Percentiles rank a stretch among this genome's conserved stretches.
phyloP scores from a whole-genome alignment of 306 rosid genomes.

The Carpinus fangiana region DNA sequence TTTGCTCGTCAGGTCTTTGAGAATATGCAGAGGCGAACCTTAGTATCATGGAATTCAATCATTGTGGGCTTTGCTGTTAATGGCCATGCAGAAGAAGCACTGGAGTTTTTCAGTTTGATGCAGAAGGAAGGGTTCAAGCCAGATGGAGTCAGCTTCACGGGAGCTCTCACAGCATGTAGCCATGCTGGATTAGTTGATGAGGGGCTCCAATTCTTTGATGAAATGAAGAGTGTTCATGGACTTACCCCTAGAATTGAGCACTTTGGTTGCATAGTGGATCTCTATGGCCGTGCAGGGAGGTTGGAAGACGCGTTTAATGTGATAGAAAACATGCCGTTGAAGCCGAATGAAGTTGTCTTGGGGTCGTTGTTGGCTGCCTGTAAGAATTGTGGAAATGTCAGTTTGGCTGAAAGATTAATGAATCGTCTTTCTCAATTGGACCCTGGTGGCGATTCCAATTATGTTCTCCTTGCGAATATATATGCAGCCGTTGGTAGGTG shows the following conservation, averaged over 20 bases:
- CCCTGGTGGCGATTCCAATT: constrained; percentile 70
- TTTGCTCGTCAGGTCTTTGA: constrained; percentile 71
- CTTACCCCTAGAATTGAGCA: constrained; percentile 72
- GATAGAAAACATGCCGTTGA: constrained; percentile 71
- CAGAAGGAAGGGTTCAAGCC: constrained; percentile 72
- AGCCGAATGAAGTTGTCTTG: constrained; percentile 79
- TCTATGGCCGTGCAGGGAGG: constrained; percentile 83
- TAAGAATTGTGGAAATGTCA: constrained; percentile 63
- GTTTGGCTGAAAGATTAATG: constrained; percentile 75
- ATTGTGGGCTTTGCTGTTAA: constrained; percentile 80
- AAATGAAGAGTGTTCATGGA: constrained; percentile 53
- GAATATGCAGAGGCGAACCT: constrained; percentile 44
- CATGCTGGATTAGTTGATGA: constrained; percentile 74
- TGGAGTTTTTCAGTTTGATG: constrained; percentile 58
- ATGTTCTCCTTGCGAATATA: constrained; percentile 82
- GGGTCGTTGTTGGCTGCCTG: constrained; percentile 95
- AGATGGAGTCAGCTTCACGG: constrained; percentile 77
- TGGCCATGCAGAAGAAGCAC: constrained; percentile 72
- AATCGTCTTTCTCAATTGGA: constrained; percentile 51
- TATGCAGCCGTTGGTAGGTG: constrained; percentile 77
- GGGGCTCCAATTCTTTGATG: constrained; percentile 61
- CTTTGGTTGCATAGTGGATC: constrained; percentile 86
- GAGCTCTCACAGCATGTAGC: constrained; percentile 83
- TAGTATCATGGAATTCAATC: constrained; percentile 90
- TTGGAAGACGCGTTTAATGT: constrained; percentile 66